These are phyloP conservation scores for Pichia sp. DNA, from an alignment of 1,139 yeast genomes.

Conservation along the genomic window DNA sequence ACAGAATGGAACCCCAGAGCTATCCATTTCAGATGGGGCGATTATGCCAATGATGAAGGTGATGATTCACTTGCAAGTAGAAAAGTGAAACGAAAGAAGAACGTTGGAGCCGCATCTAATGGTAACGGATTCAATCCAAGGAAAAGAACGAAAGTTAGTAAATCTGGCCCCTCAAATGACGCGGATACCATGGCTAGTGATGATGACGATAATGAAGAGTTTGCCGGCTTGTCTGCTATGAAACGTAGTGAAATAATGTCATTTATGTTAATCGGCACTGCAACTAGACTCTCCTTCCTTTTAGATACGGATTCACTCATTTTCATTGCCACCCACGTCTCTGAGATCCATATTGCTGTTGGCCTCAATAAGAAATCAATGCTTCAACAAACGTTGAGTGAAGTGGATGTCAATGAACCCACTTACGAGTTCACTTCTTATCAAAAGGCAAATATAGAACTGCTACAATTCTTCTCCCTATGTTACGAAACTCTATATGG, in stretches of 20 bases:
- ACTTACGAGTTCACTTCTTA: conserved; percentile 40
- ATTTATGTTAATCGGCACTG: conserved; percentile 88
- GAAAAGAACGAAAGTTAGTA: background rate
- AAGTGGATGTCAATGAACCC: conserved; percentile 45
- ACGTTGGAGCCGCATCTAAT: conserved; percentile 6
- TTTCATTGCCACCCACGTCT: conserved; percentile 74
- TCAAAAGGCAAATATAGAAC: conserved; percentile 74
- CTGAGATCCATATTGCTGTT: conserved; percentile 74
- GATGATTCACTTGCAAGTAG: conserved; percentile 20
- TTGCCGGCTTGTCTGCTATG: conserved; percentile 79
- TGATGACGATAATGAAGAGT: conserved; percentile 26
- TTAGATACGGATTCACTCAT: conserved; percentile 70
- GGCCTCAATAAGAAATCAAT: conserved; percentile 62
- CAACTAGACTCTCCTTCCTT: conserved; percentile 81
- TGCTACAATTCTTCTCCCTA: conserved; percentile 69
- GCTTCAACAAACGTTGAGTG: conserved; percentile 60
- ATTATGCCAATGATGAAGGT: conserved; percentile 62
- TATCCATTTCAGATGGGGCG: conserved; percentile 83
- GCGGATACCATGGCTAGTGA: background rate
- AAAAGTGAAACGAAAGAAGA: conserved; percentile 8
- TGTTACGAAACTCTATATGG: conserved; percentile 83
- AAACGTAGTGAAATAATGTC: conserved; percentile 85
- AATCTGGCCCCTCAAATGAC: background rate
- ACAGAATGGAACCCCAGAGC: conserved; percentile 97
- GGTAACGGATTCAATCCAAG: background rate